phyloP scores from a whole-genome alignment of 1,139 yeast species.

The Sugiyamaella sp. region DNA sequence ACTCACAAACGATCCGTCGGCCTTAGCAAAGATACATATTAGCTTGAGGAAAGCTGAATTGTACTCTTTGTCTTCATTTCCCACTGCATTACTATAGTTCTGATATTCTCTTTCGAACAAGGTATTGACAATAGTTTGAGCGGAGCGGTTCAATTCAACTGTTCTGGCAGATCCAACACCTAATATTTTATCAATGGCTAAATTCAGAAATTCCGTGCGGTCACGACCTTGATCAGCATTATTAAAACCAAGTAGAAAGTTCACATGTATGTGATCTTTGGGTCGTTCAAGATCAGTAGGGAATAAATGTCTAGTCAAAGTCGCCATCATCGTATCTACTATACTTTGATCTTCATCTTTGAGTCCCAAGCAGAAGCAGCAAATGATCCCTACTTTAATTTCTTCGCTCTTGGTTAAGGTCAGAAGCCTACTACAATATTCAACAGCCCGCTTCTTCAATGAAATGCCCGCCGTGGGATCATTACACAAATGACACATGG shows the following conservation, averaged over 20 bases:
- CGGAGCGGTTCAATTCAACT: neutral
- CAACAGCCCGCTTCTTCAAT: constrained; percentile 66
- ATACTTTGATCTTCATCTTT: constrained; percentile 74
- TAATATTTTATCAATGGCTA: constrained; percentile 11
- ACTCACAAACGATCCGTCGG: constrained; percentile 18
- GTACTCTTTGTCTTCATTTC: neutral
- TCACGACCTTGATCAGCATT: neutral
- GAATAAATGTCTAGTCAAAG: constrained; percentile 54
- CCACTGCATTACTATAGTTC: constrained; percentile 2
- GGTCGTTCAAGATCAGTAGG: constrained; percentile 20
- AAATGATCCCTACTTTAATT: constrained; percentile 51
- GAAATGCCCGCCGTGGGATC: constrained; percentile 58
- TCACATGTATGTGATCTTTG: constrained; percentile 6
- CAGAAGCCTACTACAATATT: constrained; percentile 56
- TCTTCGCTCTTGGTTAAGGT: constrained; percentile 39
- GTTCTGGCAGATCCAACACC: constrained; percentile 8
- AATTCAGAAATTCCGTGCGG: constrained; percentile 19
- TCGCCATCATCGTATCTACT: constrained; percentile 49
- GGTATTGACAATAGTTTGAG: constrained; percentile 6
- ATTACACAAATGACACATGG: constrained; percentile 52
- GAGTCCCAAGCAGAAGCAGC: constrained; percentile 54
- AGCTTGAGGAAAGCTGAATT: constrained; percentile 2
- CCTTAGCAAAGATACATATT: constrained; percentile 10
- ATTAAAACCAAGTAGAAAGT: constrained; percentile 8
- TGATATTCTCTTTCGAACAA: constrained; percentile 11